Percentiles rank a stretch among this genome's conserved stretches.
These are phyloP conservation scores for Saitozyma sp. DNA, from an alignment of 768 basidiomycete genomes.

Conservation along the genomic window DNA sequence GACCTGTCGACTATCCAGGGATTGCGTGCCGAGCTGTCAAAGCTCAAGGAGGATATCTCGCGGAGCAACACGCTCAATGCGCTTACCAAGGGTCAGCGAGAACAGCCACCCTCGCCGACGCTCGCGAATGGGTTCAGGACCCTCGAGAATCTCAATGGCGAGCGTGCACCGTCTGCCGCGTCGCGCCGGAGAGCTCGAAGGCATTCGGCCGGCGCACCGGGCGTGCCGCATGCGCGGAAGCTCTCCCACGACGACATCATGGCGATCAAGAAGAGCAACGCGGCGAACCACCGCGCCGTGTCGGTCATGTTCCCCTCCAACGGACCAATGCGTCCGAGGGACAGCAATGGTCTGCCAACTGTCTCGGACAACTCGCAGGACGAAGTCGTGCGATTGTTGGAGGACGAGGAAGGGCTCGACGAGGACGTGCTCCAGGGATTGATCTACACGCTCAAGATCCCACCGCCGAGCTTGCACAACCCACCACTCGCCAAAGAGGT, in stretches of 20 bases:
- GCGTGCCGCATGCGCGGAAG: constrained; percentile 58
- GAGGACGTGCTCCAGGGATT: constrained; percentile 90
- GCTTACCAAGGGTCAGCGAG: constrained; percentile 72
- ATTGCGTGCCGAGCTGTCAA: constrained; percentile 88
- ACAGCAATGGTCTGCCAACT: constrained; percentile 48
- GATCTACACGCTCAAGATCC: constrained; percentile 88
- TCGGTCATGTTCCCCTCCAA: constrained; percentile 48
- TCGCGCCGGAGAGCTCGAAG: constrained; percentile 33
- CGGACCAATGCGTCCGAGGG: constrained; percentile 35
- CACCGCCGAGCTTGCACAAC: constrained; percentile 81
- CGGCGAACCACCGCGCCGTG: constrained; percentile 39
- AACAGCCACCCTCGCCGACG: constrained; percentile 83
- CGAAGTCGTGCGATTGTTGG: constrained; percentile 91
- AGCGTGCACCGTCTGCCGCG: constrained; percentile 14
- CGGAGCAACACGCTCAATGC: constrained; percentile 89
- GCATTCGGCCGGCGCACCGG: constrained; percentile 55
- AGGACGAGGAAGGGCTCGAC: constrained; percentile 83
- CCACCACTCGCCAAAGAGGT: constrained; percentile 96
- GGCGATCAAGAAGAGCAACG: constrained; percentile 53
- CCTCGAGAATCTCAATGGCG: constrained; percentile 52
- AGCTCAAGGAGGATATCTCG: constrained; percentile 90
- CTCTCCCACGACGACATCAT: constrained; percentile 77
- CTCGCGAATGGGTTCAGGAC: constrained; percentile 60
- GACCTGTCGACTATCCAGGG: constrained; percentile 83
- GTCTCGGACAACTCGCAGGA: constrained; percentile 88